phyloP scores from a whole-genome alignment of 2,329 filamentous ascomycete genomes.

The Pseudocercospora musae region DNA sequence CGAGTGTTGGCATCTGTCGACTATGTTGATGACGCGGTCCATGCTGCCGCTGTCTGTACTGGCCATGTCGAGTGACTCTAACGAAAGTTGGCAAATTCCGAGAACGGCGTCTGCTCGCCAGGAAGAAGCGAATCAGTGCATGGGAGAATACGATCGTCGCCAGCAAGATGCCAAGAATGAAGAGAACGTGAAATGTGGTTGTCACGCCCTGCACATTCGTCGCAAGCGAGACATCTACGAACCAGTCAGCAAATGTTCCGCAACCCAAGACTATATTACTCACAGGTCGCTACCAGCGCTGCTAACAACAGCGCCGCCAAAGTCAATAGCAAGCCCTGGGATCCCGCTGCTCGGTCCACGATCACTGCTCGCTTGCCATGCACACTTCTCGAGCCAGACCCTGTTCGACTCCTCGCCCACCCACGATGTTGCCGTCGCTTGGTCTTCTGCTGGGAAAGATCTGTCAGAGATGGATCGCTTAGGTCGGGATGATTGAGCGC shows the following conservation, averaged over 20 bases:
- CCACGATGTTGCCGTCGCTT: constrained; percentile 23
- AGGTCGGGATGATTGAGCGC: constrained; percentile 33
- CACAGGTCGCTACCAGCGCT: constrained; percentile 35
- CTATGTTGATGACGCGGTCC: constrained; percentile 41
- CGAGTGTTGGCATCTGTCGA: constrained; percentile 18
- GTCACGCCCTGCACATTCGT: constrained; percentile 62
- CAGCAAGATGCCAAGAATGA: constrained; percentile 73
- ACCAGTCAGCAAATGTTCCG: neutral
- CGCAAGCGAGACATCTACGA: constrained; percentile 67
- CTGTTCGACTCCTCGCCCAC: constrained; percentile 11
- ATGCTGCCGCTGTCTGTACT: constrained; percentile 22
- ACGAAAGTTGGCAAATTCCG: constrained; percentile 16
- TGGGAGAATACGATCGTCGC: constrained; percentile 79
- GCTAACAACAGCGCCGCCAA: constrained; percentile 28
- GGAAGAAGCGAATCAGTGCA: constrained; percentile 68
- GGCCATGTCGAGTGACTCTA: constrained; percentile 16
- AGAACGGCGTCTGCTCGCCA: constrained; percentile 38
- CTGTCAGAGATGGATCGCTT: constrained; percentile 27
- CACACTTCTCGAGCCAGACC: constrained; percentile 6
- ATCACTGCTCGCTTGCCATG: constrained; percentile 9
- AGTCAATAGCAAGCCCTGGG: constrained; percentile 22
- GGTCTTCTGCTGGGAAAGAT: constrained; percentile 29
- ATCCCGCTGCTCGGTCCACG: constrained; percentile 12
- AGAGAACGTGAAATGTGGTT: constrained; percentile 72
- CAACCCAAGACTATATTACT: constrained; percentile 7